Evolutionary conservation across 2,329 filamentous ascomycete genomes (phyloP).

Genomic region (Parastagonospora nodorum): DNA sequence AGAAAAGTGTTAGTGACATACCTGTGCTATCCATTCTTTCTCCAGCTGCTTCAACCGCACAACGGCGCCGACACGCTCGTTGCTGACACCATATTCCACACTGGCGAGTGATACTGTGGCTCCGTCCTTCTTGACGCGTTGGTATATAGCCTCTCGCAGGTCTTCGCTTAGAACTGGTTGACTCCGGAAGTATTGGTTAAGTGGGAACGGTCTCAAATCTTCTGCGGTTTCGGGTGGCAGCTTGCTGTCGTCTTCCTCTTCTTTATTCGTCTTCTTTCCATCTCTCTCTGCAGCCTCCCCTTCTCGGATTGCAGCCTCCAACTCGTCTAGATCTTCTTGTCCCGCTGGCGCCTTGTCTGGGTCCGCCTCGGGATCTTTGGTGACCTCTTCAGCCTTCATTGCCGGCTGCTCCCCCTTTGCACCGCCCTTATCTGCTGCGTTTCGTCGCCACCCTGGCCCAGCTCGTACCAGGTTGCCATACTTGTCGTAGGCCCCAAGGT

Average conservation of each 20-base stretch:
- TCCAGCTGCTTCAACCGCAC: slow-evolving; percentile 86
- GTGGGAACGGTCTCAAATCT: slow-evolving; percentile 67
- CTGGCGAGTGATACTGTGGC: slow-evolving; percentile 74
- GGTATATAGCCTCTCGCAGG: slow-evolving; percentile 75
- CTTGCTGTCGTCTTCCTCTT: slow-evolving; percentile 21
- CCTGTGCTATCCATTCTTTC: slow-evolving; percentile 75
- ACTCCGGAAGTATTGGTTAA: slow-evolving; percentile 73
- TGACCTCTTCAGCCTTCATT: slow-evolving; percentile 5
- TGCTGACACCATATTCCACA: slow-evolving; percentile 76
- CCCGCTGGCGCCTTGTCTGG: slow-evolving; percentile 19
- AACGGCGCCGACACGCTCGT: slow-evolving; percentile 82
- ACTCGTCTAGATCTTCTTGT: slow-evolving; percentile 36
- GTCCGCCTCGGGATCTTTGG: slow-evolving; percentile 10
- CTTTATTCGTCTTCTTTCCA: slow-evolving; percentile 8
- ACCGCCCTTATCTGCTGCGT: slow-evolving; percentile 21
- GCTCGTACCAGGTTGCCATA: slow-evolving; percentile 54
- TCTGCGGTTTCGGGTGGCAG: slow-evolving; percentile 38
- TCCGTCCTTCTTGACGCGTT: slow-evolving; percentile 67
- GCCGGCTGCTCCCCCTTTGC: slow-evolving; percentile 7
- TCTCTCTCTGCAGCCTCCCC: slow-evolving; percentile 26
- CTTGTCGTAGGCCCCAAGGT: slow-evolving; percentile 59
- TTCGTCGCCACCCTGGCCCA: slow-evolving; percentile 25
- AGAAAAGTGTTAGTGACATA: slow-evolving; percentile 56
- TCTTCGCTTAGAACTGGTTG: slow-evolving; percentile 75
- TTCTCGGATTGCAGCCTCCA: slow-evolving; percentile 30